These are phyloP conservation scores for Yamadazyma sp. DNA, from an alignment of 805 yeast genomes.

Conservation along the genomic window DNA sequence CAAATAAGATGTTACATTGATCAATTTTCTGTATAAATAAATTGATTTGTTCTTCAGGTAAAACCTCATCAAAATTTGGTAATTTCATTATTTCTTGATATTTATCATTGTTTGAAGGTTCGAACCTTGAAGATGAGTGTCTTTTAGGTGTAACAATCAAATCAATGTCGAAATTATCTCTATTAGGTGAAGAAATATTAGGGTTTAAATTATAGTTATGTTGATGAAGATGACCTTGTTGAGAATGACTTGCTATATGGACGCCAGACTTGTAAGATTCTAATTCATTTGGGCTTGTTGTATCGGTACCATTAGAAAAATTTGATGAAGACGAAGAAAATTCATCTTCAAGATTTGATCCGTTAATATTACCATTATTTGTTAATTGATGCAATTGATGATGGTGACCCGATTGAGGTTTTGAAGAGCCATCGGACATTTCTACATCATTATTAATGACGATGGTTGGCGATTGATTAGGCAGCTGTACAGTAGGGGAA, in stretches of 20 bases:
- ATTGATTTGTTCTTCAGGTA: conserved; percentile 71
- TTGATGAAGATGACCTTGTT: conserved; percentile 15
- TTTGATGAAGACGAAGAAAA: background rate
- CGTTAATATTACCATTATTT: background rate
- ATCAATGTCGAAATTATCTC: conserved; percentile 72
- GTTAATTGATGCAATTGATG: conserved; percentile 17
- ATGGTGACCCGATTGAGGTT: background rate
- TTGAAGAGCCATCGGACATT: background rate
- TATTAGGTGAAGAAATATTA: conserved; percentile 54
- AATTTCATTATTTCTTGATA: conserved; percentile 59
- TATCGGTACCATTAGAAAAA: background rate
- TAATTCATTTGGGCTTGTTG: background rate
- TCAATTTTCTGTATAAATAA: conserved; percentile 85
- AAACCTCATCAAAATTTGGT: conserved; percentile 85
- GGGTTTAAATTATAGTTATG: conserved; percentile 22
- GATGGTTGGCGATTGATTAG: conserved; percentile 12
- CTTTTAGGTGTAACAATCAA: conserved; percentile 78
- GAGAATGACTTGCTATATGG: conserved; percentile 18
- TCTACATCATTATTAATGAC: conserved; percentile 11
- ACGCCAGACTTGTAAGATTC: conserved; percentile 14
- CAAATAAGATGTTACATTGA: conserved; percentile 93
- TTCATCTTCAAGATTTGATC: conserved; percentile 3
- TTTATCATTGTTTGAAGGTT: conserved; percentile 52
- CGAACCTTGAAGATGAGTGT: conserved; percentile 89
- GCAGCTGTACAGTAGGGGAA: conserved; percentile 9